A percentile compares a stretch with the other conserved stretches of the same genome.
phyloP scores from a whole-genome alignment of 192 early-diverging fungal species.

The Powellomyces hirtus region DNA sequence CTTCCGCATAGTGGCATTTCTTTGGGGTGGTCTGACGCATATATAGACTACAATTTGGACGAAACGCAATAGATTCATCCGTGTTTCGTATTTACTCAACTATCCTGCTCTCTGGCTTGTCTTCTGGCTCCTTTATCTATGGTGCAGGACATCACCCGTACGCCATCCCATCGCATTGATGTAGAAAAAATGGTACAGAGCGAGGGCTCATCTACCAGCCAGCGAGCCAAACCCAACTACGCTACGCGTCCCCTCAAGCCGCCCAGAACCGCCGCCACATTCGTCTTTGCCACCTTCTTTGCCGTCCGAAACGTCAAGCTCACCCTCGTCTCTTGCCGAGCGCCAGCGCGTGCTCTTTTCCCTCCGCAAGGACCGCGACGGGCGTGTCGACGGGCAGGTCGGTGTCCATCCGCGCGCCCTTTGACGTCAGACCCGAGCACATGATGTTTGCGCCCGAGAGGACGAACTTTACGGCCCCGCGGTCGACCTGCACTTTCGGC shows the following conservation, averaged over 20 bases:
- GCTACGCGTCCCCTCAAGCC: background rate
- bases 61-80: too few species aligned
- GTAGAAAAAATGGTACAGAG: too few species aligned
- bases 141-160: too few species aligned
- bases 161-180: too few species aligned
- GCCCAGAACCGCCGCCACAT: conserved; percentile 20
- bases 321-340: conserved; percentile 57
- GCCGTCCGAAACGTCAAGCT: conserved; percentile 38
- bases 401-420: conserved; percentile 76
- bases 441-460: conserved; percentile 97
- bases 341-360: conserved; percentile 94
- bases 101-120: too few species aligned
- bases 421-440: conserved; percentile 98
- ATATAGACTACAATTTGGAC: too few species aligned
- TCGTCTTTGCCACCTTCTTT: conserved; percentile 23
- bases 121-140: too few species aligned
- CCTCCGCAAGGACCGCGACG: conserved; percentile 92
- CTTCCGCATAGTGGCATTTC: conserved; percentile 31
- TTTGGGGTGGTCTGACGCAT: too few species aligned
- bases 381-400: conserved; percentile 67
- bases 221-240: too few species aligned
- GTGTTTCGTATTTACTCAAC: too few species aligned
- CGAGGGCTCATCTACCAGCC: too few species aligned
- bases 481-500: conserved; percentile 88
- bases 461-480: conserved; percentile 97